phyloP scores from a whole-genome alignment of 2,329 filamentous ascomycete genomes.

The Sporothrix pseudoabietina region DNA sequence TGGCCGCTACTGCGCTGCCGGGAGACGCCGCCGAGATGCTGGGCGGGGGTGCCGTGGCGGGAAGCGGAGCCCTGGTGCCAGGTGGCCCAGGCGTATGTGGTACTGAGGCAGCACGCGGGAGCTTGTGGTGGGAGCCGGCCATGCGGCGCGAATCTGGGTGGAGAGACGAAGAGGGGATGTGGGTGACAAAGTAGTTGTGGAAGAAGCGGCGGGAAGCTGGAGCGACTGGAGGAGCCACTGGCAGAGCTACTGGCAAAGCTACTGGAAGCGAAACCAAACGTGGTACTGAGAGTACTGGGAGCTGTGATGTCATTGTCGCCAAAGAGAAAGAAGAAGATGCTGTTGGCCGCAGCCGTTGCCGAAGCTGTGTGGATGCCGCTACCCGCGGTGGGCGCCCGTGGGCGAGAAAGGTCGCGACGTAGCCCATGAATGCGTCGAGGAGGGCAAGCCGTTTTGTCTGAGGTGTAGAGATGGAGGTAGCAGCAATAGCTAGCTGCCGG shows the following conservation, averaged over 20 bases:
- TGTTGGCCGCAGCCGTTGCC: conserved; percentile 8
- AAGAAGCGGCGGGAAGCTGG: conserved; percentile 52
- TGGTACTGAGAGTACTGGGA: not conserved
- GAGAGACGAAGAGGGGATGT: conserved; percentile 88
- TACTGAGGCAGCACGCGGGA: conserved; percentile 80
- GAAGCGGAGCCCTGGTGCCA: conserved; percentile 56
- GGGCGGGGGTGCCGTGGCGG: conserved; percentile 46
- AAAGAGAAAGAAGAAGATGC: not conserved
- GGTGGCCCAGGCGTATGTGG: conserved; percentile 64
- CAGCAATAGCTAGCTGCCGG: not conserved
- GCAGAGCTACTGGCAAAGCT: not conserved
- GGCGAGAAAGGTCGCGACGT: conserved; percentile 32
- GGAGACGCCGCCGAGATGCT: conserved; percentile 35
- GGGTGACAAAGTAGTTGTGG: conserved; percentile 96
- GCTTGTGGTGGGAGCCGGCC: conserved; percentile 74
- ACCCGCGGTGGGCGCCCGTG: conserved; percentile 23
- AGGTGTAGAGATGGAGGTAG: not conserved
- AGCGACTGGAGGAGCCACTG: not conserved
- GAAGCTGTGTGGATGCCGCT: conserved; percentile 12
- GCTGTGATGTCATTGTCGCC: not conserved
- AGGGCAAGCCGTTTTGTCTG: conserved; percentile 27
- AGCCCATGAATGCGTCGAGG: conserved; percentile 35
- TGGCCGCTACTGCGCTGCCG: conserved; percentile 52
- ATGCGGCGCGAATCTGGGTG: conserved; percentile 77
- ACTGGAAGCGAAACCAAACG: not conserved